Evolutionary conservation across 805 yeast species (phyloP), one percentile per base, ranked within the genome.

Genomic region (Lachancea dasiensis): DNA sequence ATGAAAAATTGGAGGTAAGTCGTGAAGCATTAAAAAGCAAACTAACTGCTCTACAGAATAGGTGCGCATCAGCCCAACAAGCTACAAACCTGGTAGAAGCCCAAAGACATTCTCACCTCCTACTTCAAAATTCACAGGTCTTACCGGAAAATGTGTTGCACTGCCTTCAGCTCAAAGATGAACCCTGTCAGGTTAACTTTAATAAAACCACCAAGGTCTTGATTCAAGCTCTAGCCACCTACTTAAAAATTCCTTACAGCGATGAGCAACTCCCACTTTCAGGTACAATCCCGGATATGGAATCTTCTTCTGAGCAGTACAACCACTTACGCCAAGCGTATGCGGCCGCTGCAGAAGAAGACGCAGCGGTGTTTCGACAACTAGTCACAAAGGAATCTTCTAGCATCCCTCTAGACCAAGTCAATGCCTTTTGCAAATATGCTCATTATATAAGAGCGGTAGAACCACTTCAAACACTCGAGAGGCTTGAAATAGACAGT

Each of bases 211-310:
- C 28, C 17, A 22, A 27, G 25, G 16, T 72, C 2, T 67, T 75
- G 14, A 67, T 73, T 0, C 61, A 58, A 27, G 82, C 87, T 0
- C 62, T 86, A 34, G 62, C 68, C 29, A 43, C 47, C 6, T 86
- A 77, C 55, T 67, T 77, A 0, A 44, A 35, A 0, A 29, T 31
- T 27, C 58, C 63, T 16, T 51, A 57, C 13, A 51, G 60, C 31
- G 48, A 53, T 3, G 61, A 65, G 1, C 54, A 62, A 21, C 63
- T 85, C n/a, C 95, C 95, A 0, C 58, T 86, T 2, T 68, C 80
- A 3, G 95, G 95, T 0, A 70, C 64, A 0, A 54, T 89, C 5
- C 95, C 95, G 0, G 97, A 89, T 56, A 90, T 90, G 96, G 81
- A 84, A 15, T 75, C 95, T 0, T 76, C 78, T 44, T 80, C 95